Conservation (phyloP, 2,329 filamentous ascomycete genomes). For the Neofusicoccum ribis region DNA sequence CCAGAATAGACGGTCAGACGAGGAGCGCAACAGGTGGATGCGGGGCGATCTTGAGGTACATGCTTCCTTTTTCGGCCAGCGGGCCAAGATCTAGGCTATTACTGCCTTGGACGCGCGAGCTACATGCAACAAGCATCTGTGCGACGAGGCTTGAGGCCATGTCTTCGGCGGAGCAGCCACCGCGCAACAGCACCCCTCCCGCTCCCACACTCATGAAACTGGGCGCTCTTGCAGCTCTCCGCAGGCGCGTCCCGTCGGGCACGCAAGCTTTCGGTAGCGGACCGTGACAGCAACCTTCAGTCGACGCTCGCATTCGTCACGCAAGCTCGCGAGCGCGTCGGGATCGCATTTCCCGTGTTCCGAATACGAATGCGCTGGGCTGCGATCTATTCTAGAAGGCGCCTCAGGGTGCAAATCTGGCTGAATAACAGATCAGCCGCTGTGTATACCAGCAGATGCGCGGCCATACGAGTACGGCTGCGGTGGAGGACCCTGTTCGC, state of each 20-base stretch:
- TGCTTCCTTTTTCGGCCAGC: neutral
- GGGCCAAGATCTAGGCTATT: neutral
- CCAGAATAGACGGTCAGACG: neutral
- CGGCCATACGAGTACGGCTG: neutral
- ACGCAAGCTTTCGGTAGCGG: conserved; percentile 1
- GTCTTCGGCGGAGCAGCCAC: no score
- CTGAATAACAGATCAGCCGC: neutral
- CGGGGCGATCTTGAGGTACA: neutral
- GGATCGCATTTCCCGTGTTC: neutral
- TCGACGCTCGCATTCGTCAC: neutral
- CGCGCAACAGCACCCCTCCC: no score
- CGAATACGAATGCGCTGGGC: conserved; percentile 7
- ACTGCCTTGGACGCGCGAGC: neutral
- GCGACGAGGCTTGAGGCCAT: neutral
- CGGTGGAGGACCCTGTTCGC: conserved; percentile 1
- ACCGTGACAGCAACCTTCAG: neutral
- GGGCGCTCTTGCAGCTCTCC: no score
- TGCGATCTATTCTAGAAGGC: neutral
- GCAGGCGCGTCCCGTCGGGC: no score
- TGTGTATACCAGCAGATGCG: neutral
- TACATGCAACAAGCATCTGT: neutral
- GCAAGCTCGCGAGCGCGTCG: neutral
- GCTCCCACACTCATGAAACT: no score
- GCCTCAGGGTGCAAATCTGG: neutral
- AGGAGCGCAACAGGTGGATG: neutral